phyloP scores from a whole-genome alignment of 257 asterid species.

The Jasminum sambac region DNA sequence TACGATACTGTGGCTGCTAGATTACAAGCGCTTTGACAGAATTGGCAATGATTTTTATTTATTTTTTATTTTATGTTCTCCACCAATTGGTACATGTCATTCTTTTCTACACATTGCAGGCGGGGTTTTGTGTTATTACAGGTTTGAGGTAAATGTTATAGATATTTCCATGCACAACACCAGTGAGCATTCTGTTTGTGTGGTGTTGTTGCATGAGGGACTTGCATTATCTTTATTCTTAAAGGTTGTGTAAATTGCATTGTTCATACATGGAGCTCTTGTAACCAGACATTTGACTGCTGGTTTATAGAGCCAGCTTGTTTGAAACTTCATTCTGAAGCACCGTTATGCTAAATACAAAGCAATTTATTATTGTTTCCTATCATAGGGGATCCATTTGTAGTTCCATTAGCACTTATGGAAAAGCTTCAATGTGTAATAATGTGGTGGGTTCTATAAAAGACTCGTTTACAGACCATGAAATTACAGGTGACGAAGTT shows the following conservation, averaged over 20 bases:
- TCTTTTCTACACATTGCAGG: constrained; percentile 10
- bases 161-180: not conserved
- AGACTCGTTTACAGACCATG: no score
- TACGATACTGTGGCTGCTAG: constrained; percentile 51
- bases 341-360: no score
- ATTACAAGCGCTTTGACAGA: constrained; percentile 49
- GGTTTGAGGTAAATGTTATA: constrained; percentile 8
- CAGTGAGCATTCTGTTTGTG: not conserved
- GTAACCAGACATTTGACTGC: no score
- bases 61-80: constrained; percentile 7
- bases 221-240: not conserved
- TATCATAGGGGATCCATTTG: no score
- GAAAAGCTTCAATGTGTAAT: no score
- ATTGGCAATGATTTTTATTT: constrained; percentile 32
- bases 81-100: not conserved
- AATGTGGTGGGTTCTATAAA: no score
- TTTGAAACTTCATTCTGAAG: no score
- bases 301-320: no score
- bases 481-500: no score
- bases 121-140: constrained; percentile 14
- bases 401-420: no score
- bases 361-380: no score
- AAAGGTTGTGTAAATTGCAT: not conserved
- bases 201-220: constrained; percentile 8
- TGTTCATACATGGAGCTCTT: not conserved